These are phyloP conservation scores for Melastoma candidum DNA, from an alignment of 441 rosid species.

Conservation along the genomic window DNA sequence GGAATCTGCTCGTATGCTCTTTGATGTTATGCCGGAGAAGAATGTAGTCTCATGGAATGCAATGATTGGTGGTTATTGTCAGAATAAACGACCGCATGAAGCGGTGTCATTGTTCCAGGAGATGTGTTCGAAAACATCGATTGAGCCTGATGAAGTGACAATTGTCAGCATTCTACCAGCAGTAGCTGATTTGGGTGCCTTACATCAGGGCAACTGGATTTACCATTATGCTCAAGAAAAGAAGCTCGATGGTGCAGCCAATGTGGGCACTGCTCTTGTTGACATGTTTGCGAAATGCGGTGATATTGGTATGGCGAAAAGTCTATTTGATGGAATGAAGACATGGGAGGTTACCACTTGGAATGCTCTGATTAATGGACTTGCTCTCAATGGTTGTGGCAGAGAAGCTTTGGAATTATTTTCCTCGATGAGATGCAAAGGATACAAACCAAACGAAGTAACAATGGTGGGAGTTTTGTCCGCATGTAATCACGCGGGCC, in stretches of 20 bases:
- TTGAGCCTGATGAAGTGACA: constrained; percentile 42
- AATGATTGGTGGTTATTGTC: constrained; percentile 45
- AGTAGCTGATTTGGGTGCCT: constrained; percentile 45
- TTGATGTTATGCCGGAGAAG: constrained; percentile 45
- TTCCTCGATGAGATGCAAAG: constrained; percentile 23
- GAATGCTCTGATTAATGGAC: constrained; percentile 49
- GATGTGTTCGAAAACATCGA: constrained; percentile 28
- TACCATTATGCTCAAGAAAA: constrained; percentile 30
- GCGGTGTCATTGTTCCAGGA: constrained; percentile 42
- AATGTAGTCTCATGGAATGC: constrained; percentile 47
- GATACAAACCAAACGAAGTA: constrained; percentile 37
- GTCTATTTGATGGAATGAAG: constrained; percentile 26
- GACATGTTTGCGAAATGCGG: constrained; percentile 61
- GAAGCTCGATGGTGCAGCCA: constrained; percentile 28
- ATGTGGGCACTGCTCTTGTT: constrained; percentile 39
- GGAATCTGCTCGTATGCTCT: constrained; percentile 27
- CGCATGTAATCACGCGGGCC: constrained; percentile 52
- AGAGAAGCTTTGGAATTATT: constrained; percentile 32
- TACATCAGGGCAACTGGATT: constrained; percentile 39
- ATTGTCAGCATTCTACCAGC: constrained; percentile 44
- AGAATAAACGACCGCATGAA: constrained; percentile 41
- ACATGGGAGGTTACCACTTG: constrained; percentile 38
- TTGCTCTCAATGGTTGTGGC: constrained; percentile 45
- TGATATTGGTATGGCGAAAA: constrained; percentile 32
- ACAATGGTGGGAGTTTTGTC: constrained; percentile 44